Conservation (phyloP, 345 rosid species). For the Murraya paniculata region DNA sequence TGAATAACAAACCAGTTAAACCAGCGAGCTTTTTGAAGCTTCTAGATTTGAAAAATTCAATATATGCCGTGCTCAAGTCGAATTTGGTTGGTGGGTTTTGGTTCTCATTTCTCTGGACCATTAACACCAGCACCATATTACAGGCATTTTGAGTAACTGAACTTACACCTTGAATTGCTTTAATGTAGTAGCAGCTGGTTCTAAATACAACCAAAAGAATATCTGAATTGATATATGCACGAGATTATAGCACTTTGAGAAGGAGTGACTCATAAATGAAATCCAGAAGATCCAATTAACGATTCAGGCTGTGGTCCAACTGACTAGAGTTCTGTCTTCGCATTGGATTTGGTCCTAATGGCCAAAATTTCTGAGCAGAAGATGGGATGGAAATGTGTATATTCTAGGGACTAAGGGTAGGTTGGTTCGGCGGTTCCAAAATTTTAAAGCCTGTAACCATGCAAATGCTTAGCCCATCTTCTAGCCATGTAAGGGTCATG, state of each 20-base stretch:
- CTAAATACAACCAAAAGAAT: background rate
- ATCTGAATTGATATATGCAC: background rate
- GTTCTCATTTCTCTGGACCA: background rate
- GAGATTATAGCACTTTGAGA: background rate
- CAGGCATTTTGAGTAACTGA: background rate
- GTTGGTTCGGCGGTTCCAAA: conserved; percentile 7
- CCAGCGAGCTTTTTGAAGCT: too few relatives aligned
- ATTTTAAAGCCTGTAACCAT: conserved; percentile 55
- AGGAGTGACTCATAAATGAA: background rate
- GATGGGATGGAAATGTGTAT: conserved; percentile 8
- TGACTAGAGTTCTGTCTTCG: background rate
- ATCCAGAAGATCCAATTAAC: background rate
- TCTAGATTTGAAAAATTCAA: too few relatives aligned
- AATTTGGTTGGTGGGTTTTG: background rate
- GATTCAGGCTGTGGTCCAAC: conserved; percentile 9
- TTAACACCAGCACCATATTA: background rate
- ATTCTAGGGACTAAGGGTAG: background rate
- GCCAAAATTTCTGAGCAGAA: conserved; percentile 14
- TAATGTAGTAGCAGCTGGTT: background rate
- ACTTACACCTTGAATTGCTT: background rate
- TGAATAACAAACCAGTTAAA: too few relatives aligned
- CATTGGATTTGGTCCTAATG: background rate
- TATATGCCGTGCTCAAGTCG: too few relatives aligned
- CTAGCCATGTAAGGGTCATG: conserved; percentile 79
- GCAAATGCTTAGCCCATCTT: conserved; percentile 86